Evolutionary conservation across 345 rosid genomes (phyloP).

Genomic region (Pugionium cornutum): DNA sequence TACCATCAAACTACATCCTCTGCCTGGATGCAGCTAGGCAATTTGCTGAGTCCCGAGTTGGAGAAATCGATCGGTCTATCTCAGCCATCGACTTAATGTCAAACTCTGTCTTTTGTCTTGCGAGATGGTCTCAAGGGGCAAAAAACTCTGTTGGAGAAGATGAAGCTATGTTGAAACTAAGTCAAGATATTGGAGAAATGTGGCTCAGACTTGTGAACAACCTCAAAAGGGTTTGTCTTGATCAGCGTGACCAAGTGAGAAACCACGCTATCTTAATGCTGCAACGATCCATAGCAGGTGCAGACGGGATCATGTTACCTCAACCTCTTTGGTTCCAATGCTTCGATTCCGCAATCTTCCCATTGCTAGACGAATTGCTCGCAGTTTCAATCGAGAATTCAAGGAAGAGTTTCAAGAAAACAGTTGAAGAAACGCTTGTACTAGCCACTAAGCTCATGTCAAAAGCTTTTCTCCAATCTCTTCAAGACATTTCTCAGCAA

Average conservation of each 20-base stretch:
- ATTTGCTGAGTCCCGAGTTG: slow-evolving; percentile 76
- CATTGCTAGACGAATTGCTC: slow-evolving; percentile 57
- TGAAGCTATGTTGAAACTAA: slow-evolving; percentile 48
- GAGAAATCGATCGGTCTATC: slow-evolving; percentile 55
- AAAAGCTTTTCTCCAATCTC: slow-evolving; percentile 57
- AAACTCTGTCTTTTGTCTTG: slow-evolving; percentile 62
- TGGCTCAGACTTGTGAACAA: slow-evolving; percentile 70
- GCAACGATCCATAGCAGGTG: slow-evolving; percentile 53
- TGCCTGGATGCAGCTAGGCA: slow-evolving; percentile 78
- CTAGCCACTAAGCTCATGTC: slow-evolving; percentile 61
- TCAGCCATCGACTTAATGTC: slow-evolving; percentile 67
- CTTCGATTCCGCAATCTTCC: slow-evolving; percentile 58
- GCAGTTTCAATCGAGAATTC: slow-evolving; percentile 46
- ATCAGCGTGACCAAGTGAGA: slow-evolving; percentile 69
- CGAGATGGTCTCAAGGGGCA: slow-evolving; percentile 68
- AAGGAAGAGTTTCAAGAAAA: slow-evolving; percentile 50
- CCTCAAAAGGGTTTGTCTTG: slow-evolving; percentile 57
- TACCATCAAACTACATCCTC: slow-evolving; percentile 63
- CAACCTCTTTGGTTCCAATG: slow-evolving; percentile 64
- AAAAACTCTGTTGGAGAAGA: slow-evolving; percentile 49
- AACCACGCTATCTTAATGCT: slow-evolving; percentile 62
- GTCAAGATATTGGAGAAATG: slow-evolving; percentile 71
- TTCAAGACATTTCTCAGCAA: slow-evolving; percentile 56
- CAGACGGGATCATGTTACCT: slow-evolving; percentile 53
- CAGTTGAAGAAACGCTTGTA: slow-evolving; percentile 61